Evolutionary conservation across 768 basidiomycete species (phyloP).

Genomic region (Dioszegia crocea): DNA sequence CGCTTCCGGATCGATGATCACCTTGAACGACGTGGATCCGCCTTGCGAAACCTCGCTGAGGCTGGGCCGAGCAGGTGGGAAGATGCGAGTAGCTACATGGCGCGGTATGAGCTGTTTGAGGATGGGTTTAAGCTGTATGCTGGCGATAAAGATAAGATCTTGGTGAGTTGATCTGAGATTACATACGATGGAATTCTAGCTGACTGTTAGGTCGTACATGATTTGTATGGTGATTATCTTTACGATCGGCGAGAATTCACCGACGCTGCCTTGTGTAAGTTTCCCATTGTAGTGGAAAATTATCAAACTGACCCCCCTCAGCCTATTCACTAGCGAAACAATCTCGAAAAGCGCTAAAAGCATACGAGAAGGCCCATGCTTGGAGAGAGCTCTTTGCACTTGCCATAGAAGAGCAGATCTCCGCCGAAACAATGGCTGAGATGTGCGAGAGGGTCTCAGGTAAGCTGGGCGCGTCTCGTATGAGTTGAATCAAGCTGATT

Average conservation of each 20-base stretch:
- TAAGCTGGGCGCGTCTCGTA: constrained; percentile 46
- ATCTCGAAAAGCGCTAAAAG: constrained; percentile 70
- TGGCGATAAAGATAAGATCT: constrained; percentile 59
- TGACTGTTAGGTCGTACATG: constrained; percentile 34
- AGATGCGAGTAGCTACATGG: constrained; percentile 74
- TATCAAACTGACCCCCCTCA: background rate
- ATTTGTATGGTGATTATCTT: constrained; percentile 78
- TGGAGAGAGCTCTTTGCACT: constrained; percentile 92
- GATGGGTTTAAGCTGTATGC: constrained; percentile 72
- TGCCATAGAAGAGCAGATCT: constrained; percentile 57
- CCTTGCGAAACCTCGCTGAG: constrained; percentile 66
- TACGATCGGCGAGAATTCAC: constrained; percentile 77
- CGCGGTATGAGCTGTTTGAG: constrained; percentile 69
- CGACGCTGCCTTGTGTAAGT: constrained; percentile 73
- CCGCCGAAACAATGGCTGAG: constrained; percentile 59
- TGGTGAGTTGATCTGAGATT: constrained; percentile 57
- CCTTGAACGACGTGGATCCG: constrained; percentile 68
- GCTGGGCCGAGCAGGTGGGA: constrained; percentile 70
- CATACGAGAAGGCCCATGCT: constrained; percentile 77
- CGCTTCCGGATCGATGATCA: constrained; percentile 89
- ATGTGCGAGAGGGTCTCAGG: constrained; percentile 77
- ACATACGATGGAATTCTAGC: background rate
- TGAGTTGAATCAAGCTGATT: background rate
- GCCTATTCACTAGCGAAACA: constrained; percentile 70
- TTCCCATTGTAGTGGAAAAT: no score